Evolutionary conservation across 352 stramenopile species (phyloP).

Genomic region (Pythium sp.): DNA sequence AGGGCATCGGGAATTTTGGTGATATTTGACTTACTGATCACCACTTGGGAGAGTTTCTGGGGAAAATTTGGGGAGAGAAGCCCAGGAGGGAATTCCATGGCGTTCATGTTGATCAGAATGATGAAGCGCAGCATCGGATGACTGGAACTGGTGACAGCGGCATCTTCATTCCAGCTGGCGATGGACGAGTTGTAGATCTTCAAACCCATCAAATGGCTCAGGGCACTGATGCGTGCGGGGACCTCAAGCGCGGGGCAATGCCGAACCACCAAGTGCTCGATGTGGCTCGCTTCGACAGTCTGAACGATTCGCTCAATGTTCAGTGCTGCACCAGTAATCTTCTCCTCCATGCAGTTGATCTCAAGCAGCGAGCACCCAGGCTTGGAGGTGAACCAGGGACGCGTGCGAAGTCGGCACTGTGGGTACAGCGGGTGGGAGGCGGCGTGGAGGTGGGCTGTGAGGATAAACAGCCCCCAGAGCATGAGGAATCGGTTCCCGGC

Average conservation of each 20-base stretch:
- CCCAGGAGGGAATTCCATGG: slow-evolving; percentile 9
- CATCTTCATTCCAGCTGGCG: slow-evolving; percentile 12
- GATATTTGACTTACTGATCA: slow-evolving; percentile 12
- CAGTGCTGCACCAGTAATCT: not conserved
- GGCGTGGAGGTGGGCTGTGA: slow-evolving; percentile 24
- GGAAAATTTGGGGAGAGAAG: slow-evolving; percentile 17
- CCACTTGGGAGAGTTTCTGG: slow-evolving; percentile 2
- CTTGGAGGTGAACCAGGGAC: slow-evolving; percentile 13
- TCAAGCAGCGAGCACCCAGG: slow-evolving; percentile 14
- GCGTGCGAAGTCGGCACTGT: slow-evolving; percentile 28
- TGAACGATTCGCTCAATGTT: slow-evolving; percentile 10
- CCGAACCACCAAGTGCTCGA: slow-evolving; percentile 16
- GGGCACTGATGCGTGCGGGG: not conserved
- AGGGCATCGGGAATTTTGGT: slow-evolving; percentile 5
- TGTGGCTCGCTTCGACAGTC: slow-evolving; percentile 1
- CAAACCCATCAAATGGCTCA: slow-evolving; percentile 8
- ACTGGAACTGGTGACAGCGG: slow-evolving; percentile 9
- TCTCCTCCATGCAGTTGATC: slow-evolving; percentile 14
- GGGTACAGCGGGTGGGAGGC: slow-evolving; percentile 19
- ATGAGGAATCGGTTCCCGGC: slow-evolving; percentile 22
- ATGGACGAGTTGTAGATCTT: slow-evolving; percentile 28
- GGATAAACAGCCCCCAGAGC: slow-evolving; percentile 24
- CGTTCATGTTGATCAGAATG: slow-evolving; percentile 14
- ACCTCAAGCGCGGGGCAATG: slow-evolving; percentile 16
- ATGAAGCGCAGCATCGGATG: slow-evolving; percentile 16